Evolutionary conservation across 2,329 filamentous ascomycete genomes (phyloP).

Genomic region (Alternaria tenuissima): DNA sequence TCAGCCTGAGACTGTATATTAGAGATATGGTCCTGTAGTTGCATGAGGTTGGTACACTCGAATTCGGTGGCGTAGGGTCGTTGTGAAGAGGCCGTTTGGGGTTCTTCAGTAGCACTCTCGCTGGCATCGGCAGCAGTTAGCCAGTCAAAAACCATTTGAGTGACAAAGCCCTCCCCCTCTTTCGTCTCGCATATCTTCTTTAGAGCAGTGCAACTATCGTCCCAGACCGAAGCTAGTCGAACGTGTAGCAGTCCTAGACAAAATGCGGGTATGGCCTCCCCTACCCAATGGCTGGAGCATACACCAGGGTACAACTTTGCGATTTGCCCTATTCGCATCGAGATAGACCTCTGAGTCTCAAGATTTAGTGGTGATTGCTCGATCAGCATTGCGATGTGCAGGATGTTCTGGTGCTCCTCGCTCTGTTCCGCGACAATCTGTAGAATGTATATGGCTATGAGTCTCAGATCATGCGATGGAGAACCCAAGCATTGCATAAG

Average conservation of each 20-base stretch:
- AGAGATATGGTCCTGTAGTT: slow-evolving; percentile 52
- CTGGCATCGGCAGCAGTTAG: slow-evolving; percentile 53
- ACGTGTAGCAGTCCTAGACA: slow-evolving; percentile 90
- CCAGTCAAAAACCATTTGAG: slow-evolving; percentile 80
- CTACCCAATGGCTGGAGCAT: slow-evolving; percentile 69
- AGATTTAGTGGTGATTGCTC: slow-evolving; percentile 82
- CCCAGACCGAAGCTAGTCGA: slow-evolving; percentile 85
- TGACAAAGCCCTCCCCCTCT: slow-evolving; percentile 75
- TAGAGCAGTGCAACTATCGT: slow-evolving; percentile 79
- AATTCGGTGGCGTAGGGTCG: slow-evolving; percentile 71
- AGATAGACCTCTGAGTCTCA: slow-evolving; percentile 77
- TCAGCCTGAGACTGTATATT: slow-evolving; percentile 26
- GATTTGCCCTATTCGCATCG: slow-evolving; percentile 86
- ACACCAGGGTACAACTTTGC: slow-evolving; percentile 69
- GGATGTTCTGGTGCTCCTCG: slow-evolving; percentile 60
- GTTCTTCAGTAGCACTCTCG: slow-evolving; percentile 13
- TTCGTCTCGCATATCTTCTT: slow-evolving; percentile 76
- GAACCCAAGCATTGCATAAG: slow-evolving; percentile 78
- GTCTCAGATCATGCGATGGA: slow-evolving; percentile 76
- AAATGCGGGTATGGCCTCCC: slow-evolving; percentile 78
- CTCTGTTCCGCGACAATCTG: slow-evolving; percentile 62
- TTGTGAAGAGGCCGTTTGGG: slow-evolving; percentile 16
- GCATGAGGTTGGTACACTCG: slow-evolving; percentile 78
- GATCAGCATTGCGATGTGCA: slow-evolving; percentile 75
- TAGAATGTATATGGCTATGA: slow-evolving; percentile 76